phyloP scores from a whole-genome alignment of 495 filamentous ascomycete species.

The Jackrogersella minutella region DNA sequence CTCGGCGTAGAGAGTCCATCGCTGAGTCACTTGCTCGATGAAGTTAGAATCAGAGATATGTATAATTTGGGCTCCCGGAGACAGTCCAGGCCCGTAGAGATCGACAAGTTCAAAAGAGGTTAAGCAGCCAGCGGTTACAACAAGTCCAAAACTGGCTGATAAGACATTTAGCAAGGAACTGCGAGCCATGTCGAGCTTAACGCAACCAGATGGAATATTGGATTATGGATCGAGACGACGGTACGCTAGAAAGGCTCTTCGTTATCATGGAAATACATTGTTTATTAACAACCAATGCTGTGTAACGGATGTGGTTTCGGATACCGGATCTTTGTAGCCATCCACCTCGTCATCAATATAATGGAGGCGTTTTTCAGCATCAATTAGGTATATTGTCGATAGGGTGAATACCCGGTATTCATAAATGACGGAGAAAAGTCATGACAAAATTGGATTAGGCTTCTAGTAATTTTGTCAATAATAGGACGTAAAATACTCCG shows the following conservation, averaged over 20 bases:
- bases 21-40: not conserved
- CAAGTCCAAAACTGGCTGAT: not conserved
- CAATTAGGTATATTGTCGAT: too few relatives aligned
- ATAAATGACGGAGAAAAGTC: not conserved
- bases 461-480: too few relatives aligned
- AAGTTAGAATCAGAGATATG: not conserved
- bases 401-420: too few relatives aligned
- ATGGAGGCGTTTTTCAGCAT: too few relatives aligned
- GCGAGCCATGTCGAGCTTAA: not conserved
- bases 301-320: not conserved
- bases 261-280: not conserved
- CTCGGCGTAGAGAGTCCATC: not conserved
- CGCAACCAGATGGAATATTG: not conserved
- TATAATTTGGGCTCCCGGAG: not conserved
- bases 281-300: not conserved
- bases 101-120: not conserved
- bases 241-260: not conserved
- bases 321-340: not conserved
- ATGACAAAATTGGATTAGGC: not conserved
- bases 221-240: too few relatives aligned
- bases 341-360: too few relatives aligned
- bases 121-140: not conserved
- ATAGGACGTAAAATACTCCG: too few relatives aligned
- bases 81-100: not conserved
- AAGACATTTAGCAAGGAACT: not conserved